These are phyloP conservation scores for Aspergillus funiculosus DNA, from an alignment of 495 filamentous ascomycete species.

Conservation along the genomic window DNA sequence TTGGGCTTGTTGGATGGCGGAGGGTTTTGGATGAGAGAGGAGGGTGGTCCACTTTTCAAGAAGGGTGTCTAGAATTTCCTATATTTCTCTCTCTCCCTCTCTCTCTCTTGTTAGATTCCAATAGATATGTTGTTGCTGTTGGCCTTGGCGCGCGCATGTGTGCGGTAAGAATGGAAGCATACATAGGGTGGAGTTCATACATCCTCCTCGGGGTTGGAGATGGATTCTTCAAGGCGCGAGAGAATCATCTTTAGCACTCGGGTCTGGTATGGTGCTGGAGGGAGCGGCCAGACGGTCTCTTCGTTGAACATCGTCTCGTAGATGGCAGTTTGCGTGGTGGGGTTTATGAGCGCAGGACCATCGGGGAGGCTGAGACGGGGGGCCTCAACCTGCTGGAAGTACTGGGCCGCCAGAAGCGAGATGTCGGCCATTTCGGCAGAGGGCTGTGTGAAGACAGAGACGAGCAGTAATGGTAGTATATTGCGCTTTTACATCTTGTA, in stretches of 20 bases:
- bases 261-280: conserved; percentile 62
- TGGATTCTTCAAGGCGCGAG: conserved; percentile 57
- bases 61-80: conserved; percentile 76
- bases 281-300: conserved; percentile 43
- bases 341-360: conserved; percentile 44
- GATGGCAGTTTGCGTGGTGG: conserved; percentile 54
- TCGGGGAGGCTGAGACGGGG: conserved; percentile 51
- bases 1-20: conserved; percentile 59
- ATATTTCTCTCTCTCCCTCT: too few relatives aligned
- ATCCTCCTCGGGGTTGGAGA: conserved; percentile 75
- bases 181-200: conserved; percentile 47
- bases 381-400: conserved; percentile 59
- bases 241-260: conserved; percentile 66
- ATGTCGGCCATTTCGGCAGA: conserved; percentile 9
- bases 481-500: too few relatives aligned
- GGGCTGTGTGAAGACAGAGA: too few relatives aligned
- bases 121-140: neutral
- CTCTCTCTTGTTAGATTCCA: conserved; percentile 1
- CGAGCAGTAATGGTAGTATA: too few relatives aligned
- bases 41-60: conserved; percentile 55
- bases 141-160: neutral
- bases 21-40: conserved; percentile 52
- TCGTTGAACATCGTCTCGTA: conserved; percentile 60
- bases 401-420: conserved; percentile 47
- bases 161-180: conserved; percentile 3